Conservation (phyloP, 2,329 filamentous ascomycete species). For the Elsinoe fawcettii region DNA sequence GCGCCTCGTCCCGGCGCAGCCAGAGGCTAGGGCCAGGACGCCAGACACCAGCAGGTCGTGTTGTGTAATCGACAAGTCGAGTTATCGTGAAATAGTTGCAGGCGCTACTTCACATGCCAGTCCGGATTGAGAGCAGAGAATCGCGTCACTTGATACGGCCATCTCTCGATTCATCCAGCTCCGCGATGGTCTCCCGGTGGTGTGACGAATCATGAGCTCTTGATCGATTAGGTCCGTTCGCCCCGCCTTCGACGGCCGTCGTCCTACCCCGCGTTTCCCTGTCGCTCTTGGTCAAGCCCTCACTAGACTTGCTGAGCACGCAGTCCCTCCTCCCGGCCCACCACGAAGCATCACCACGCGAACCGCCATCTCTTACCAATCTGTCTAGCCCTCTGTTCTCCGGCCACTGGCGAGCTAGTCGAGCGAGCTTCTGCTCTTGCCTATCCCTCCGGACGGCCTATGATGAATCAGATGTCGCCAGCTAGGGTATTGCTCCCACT, state of each 20-base stretch:
- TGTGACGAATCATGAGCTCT: constrained; percentile 9
- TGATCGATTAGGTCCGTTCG: background rate
- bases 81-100: constrained; percentile 10
- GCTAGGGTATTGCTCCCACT: background rate
- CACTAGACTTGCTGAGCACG: background rate
- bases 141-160: constrained; percentile 14
- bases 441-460: background rate
- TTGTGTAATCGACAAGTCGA: constrained; percentile 1
- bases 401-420: background rate
- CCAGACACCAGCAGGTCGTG: background rate
- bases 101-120: constrained; percentile 10
- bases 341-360: background rate
- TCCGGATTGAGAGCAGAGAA: background rate
- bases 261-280: constrained; percentile 11
- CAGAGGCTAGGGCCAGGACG: background rate
- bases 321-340: background rate
- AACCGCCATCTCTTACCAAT: background rate
- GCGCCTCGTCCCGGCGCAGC: constrained; percentile 1
- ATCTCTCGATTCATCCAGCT: constrained; percentile 13
- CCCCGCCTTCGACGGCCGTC: constrained; percentile 6
- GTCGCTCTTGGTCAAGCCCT: background rate
- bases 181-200: constrained; percentile 1
- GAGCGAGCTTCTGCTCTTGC: background rate
- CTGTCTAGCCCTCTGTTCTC: background rate
- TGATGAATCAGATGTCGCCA: background rate